Percentiles rank a stretch among this genome's conserved stretches.
phyloP scores from a whole-genome alignment of 2,329 filamentous ascomycete genomes.

The Aspergillus sclerotialis region DNA sequence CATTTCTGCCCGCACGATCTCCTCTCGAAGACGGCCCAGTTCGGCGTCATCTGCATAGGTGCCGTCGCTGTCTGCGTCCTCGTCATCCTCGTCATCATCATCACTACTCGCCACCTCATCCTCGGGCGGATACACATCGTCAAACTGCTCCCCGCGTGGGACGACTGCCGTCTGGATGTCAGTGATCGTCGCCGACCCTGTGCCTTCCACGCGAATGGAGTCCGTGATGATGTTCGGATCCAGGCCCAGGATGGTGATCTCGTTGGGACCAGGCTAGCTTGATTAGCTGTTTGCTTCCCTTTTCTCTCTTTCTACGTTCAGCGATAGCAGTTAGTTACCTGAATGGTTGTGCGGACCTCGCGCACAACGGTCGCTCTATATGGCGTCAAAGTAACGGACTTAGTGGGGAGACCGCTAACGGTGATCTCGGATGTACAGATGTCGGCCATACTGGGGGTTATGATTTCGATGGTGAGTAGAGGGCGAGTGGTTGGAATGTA shows the following conservation, averaged over 20 bases:
- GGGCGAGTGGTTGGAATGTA: too few relatives aligned
- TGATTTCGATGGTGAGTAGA: too few relatives aligned
- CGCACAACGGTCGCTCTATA: conserved; percentile 54
- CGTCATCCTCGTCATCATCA: too few relatives aligned
- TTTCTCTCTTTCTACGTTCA: too few relatives aligned
- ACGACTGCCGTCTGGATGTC: conserved; percentile 57
- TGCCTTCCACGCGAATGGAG: conserved; percentile 55
- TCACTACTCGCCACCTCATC: too few relatives aligned
- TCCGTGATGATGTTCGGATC: conserved; percentile 48
- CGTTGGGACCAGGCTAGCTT: conserved; percentile 46
- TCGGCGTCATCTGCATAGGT: conserved; percentile 22
- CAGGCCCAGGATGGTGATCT: conserved; percentile 50
- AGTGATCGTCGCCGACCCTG: conserved; percentile 51
- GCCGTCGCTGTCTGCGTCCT: conserved; percentile 34
- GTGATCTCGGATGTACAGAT: conserved; percentile 29
- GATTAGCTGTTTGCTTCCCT: conserved; percentile 2
- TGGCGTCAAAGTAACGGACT: conserved; percentile 58
- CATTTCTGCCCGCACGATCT: conserved; percentile 24
- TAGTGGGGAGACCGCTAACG: conserved; percentile 52
- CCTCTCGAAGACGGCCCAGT: conserved; percentile 15
- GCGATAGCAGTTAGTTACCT: conserved; percentile 24
- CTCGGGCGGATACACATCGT: conserved; percentile 45
- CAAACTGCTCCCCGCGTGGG: conserved; percentile 48
- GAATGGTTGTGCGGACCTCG: conserved; percentile 50
- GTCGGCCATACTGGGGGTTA: too few relatives aligned